Evolutionary conservation across 1,139 yeast species (phyloP).

Genomic region (Yamadazyma triangularis): DNA sequence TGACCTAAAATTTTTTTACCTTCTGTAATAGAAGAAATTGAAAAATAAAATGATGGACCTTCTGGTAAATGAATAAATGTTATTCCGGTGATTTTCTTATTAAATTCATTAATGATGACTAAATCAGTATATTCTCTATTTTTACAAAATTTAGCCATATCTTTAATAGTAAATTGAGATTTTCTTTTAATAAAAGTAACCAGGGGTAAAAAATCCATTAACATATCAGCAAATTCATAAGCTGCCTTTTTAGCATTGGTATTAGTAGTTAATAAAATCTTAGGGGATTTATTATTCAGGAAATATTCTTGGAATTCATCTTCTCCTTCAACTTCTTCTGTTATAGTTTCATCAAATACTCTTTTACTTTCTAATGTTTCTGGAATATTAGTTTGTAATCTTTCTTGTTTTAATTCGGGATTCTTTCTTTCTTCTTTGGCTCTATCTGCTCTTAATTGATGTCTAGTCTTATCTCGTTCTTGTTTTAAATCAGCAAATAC

Average conservation of each 20-base stretch:
- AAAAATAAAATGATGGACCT: slow-evolving; percentile 93
- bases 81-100: slow-evolving; percentile 84
- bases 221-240: slow-evolving; percentile 82
- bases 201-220: slow-evolving; percentile 82
- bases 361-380: slow-evolving; percentile 86
- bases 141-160: slow-evolving; percentile 76
- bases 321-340: slow-evolving; percentile 67
- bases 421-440: slow-evolving; percentile 80
- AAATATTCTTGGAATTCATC: slow-evolving; percentile 75
- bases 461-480: slow-evolving; percentile 72
- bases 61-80: slow-evolving; percentile 90
- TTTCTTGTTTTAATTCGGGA: slow-evolving; percentile 75
- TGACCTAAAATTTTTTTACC: slow-evolving; percentile 80
- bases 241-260: slow-evolving; percentile 83
- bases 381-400: slow-evolving; percentile 77
- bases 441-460: slow-evolving; percentile 67
- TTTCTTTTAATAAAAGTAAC: slow-evolving; percentile 85
- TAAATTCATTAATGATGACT: slow-evolving; percentile 87
- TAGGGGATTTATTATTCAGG: slow-evolving; percentile 58
- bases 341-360: slow-evolving; percentile 85
- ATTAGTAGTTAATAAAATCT: slow-evolving; percentile 83
- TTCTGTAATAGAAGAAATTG: slow-evolving; percentile 72
- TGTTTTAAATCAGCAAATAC: slow-evolving; percentile 71
- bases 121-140: slow-evolving; percentile 85
- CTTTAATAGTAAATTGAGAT: slow-evolving; percentile 73